Conservation (phyloP, 108 stramenopile genomes). For the Nitzschia inconspicua region DNA sequence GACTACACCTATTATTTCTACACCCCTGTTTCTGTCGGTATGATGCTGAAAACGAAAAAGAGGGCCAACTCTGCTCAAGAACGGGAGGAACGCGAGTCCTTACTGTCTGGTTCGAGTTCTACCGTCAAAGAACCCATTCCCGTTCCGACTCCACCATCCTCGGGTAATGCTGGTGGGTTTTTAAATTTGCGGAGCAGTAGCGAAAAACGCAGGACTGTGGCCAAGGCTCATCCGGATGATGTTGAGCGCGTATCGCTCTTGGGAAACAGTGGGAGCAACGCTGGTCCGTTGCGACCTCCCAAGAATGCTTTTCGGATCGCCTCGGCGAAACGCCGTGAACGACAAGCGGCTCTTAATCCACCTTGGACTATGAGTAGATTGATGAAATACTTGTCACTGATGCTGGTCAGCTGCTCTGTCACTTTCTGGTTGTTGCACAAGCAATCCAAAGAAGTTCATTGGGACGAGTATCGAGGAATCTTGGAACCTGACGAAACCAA, state of each 20-base stretch:
- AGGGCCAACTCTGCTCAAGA: too few relatives aligned
- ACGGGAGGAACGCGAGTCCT: too few relatives aligned
- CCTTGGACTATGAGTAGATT: constrained; percentile 13
- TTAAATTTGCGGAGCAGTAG: not conserved
- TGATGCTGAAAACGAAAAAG: too few relatives aligned
- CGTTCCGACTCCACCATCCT: too few relatives aligned
- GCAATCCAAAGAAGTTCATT: constrained; percentile 9
- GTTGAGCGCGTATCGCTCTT: constrained; percentile 8
- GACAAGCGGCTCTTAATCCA: not conserved
- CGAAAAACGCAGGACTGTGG: not conserved
- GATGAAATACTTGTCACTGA: constrained; percentile 19
- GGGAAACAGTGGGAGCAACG: not conserved
- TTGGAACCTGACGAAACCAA: constrained; percentile 10
- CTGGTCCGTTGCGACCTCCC: not conserved
- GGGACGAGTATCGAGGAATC: constrained; percentile 19
- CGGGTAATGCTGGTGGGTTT: too few relatives aligned
- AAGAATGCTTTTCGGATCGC: constrained; percentile 1
- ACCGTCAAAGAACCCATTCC: too few relatives aligned
- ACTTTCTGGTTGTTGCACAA: constrained; percentile 17
- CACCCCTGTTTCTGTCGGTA: too few relatives aligned
- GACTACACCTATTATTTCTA: too few relatives aligned
- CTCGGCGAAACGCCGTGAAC: not conserved
- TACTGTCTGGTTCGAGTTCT: too few relatives aligned
- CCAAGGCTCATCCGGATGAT: not conserved
- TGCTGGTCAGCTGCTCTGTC: constrained; percentile 3